phyloP scores from a whole-genome alignment of 371 early-diverging fungal species.

The Mucor mucedo region DNA sequence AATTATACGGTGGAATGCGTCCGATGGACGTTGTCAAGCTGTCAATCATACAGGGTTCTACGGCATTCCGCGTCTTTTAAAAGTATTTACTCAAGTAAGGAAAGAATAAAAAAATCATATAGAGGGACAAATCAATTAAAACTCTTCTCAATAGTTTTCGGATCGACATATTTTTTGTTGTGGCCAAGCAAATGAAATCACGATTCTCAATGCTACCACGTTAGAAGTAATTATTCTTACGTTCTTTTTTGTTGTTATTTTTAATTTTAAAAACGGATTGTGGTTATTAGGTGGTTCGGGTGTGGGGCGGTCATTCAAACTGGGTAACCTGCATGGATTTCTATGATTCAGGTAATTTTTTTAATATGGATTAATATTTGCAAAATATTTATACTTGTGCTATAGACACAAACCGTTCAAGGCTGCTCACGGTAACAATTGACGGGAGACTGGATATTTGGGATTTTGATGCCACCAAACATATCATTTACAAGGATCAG shows the following conservation, averaged over 20 bases:
- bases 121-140: neutral
- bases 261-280: neutral
- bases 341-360: slow-evolving; percentile 58
- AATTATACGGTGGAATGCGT: slow-evolving; percentile 73
- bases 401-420: slow-evolving; percentile 24
- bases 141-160: slow-evolving; percentile 27
- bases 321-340: slow-evolving; percentile 69
- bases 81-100: slow-evolving; percentile 43
- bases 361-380: neutral
- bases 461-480: slow-evolving; percentile 53
- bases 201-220: slow-evolving; percentile 52
- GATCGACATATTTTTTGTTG: slow-evolving; percentile 49
- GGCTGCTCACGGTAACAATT: slow-evolving; percentile 48
- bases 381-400: neutral
- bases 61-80: slow-evolving; percentile 59
- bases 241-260: slow-evolving; percentile 12
- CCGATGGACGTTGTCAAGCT: slow-evolving; percentile 74
- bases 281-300: slow-evolving; percentile 54
- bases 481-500: slow-evolving; percentile 47
- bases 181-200: slow-evolving; percentile 51
- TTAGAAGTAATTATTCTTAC: slow-evolving; percentile 44
- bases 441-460: slow-evolving; percentile 55
- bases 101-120: neutral
- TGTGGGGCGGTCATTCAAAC: slow-evolving; percentile 70
- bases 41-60: slow-evolving; percentile 64